Percentiles rank a stretch among this genome's conserved stretches.
phyloP scores from a whole-genome alignment of 2,329 filamentous ascomycete genomes.

The Stenocarpella maydis region DNA sequence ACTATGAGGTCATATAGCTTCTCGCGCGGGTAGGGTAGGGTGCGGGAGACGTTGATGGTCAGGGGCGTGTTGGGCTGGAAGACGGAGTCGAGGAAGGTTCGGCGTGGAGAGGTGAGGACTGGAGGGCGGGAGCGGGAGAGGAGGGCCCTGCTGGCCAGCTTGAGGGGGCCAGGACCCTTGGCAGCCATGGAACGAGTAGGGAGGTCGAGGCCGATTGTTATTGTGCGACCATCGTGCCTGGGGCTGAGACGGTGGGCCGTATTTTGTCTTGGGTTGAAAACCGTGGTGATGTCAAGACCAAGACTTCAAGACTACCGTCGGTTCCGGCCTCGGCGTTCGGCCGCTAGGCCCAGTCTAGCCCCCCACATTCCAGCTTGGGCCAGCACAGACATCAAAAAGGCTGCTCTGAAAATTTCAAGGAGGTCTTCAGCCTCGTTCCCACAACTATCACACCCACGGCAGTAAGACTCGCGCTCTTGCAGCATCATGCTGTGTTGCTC shows the following conservation, averaged over 20 bases:
- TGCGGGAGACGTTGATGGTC: slow-evolving; percentile 72
- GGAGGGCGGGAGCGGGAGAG: not conserved
- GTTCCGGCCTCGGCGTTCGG: slow-evolving; percentile 33
- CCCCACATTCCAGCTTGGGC: slow-evolving; percentile 16
- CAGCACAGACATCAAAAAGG: slow-evolving; percentile 17
- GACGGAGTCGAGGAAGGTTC: slow-evolving; percentile 33
- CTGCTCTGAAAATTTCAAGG: slow-evolving; percentile 32
- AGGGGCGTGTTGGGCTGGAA: slow-evolving; percentile 59
- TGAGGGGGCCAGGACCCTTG: slow-evolving; percentile 22
- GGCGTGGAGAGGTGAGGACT: slow-evolving; percentile 14
- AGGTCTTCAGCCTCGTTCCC: not conserved
- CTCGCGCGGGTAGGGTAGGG: slow-evolving; percentile 75
- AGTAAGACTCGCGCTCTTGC: slow-evolving; percentile 20
- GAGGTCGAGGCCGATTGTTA: not conserved
- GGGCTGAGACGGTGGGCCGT: not conserved
- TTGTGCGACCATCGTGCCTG: slow-evolving; percentile 10
- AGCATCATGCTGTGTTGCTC: slow-evolving; percentile 29
- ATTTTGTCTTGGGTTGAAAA: not conserved
- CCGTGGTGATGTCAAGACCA: slow-evolving; percentile 27
- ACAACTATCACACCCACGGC: not conserved
- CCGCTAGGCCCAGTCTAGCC: not conserved
- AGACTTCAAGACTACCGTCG: slow-evolving; percentile 14
- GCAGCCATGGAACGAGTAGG: slow-evolving; percentile 25
- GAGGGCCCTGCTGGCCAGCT: slow-evolving; percentile 21
- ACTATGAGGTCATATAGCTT: slow-evolving; percentile 86